A percentile compares a stretch with the other conserved stretches of the same genome.
Evolutionary conservation across 208 protist species (phyloP).

Genomic region (Naegleria lovaniensis): DNA sequence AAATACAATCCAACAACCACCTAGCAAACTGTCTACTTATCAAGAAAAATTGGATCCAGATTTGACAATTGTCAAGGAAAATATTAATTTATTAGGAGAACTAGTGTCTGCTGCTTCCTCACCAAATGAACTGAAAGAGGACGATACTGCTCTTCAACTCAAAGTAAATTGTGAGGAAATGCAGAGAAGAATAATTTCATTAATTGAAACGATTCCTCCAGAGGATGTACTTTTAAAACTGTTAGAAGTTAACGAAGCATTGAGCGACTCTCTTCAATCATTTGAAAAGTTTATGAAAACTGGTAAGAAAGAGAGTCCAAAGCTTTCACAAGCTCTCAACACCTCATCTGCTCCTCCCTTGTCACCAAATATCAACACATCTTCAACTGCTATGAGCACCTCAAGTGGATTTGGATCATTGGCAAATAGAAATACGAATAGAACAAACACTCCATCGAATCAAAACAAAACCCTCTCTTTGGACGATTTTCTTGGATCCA

Average conservation of each 20-base stretch:
- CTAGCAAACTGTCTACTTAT: background rate
- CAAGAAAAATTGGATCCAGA: background rate
- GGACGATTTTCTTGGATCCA: background rate
- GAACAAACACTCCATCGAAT: background rate
- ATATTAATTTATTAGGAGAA: background rate
- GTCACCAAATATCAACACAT: background rate
- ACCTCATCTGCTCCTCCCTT: background rate
- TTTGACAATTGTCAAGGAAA: background rate
- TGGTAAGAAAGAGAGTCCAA: background rate
- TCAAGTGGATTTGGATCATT: background rate
- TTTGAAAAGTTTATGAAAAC: background rate
- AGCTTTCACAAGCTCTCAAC: background rate
- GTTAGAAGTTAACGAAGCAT: background rate
- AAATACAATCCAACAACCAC: background rate
- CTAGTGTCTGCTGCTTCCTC: background rate
- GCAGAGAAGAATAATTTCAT: background rate
- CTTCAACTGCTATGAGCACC: background rate
- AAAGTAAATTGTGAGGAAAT: constrained; percentile 10
- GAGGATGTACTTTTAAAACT: background rate
- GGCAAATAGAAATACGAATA: background rate
- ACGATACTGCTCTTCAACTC: background rate
- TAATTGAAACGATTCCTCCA: constrained; percentile 7
- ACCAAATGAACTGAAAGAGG: background rate
- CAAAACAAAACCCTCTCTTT: background rate
- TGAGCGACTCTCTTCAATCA: background rate